Percentiles rank a stretch among this genome's conserved stretches.
Evolutionary conservation across 129 eudicot genomes (phyloP).

Genomic region (Chrysanthemum makinoi): DNA sequence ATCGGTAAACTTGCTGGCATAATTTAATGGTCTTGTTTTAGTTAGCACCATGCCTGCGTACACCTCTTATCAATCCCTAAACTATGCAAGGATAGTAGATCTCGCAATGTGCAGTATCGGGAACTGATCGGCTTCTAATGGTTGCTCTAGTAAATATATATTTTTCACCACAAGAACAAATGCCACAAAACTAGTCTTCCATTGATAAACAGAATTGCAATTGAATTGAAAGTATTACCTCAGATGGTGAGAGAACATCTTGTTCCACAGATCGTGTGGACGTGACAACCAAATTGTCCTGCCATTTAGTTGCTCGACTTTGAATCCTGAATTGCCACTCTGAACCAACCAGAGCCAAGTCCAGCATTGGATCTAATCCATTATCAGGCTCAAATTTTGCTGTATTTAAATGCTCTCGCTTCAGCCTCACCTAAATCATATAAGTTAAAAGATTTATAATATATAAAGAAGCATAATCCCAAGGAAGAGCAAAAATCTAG

Average conservation of each 20-base stretch:
- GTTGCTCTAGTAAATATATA: not conserved
- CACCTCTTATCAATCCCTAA: no score
- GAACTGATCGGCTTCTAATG: not conserved
- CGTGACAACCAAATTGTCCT: conserved; percentile 93
- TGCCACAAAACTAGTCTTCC: not conserved
- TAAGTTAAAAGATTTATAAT: no score
- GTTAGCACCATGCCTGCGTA: no score
- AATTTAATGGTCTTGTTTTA: no score
- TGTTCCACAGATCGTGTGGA: conserved; percentile 99
- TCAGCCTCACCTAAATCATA: conserved; percentile 71
- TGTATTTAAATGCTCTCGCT: conserved; percentile 86
- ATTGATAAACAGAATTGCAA: not conserved
- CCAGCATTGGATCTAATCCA: conserved; percentile 93
- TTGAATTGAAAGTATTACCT: conserved; percentile 46
- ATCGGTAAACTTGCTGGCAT: not conserved
- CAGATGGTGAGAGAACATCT: conserved; percentile 89
- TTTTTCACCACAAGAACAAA: not conserved
- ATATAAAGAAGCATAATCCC: no score
- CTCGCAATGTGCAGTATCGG: not conserved
- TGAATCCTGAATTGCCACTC: conserved; percentile 99
- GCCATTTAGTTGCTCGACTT: conserved; percentile 98
- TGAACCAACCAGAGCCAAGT: conserved; percentile 94
- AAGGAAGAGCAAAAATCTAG: no score
- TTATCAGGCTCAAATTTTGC: conserved; percentile 98
- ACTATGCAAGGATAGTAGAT: not conserved